Evolutionary conservation across 1,284 basidiomycete genomes (phyloP).

Genomic region (Austropuccinia psidii): DNA sequence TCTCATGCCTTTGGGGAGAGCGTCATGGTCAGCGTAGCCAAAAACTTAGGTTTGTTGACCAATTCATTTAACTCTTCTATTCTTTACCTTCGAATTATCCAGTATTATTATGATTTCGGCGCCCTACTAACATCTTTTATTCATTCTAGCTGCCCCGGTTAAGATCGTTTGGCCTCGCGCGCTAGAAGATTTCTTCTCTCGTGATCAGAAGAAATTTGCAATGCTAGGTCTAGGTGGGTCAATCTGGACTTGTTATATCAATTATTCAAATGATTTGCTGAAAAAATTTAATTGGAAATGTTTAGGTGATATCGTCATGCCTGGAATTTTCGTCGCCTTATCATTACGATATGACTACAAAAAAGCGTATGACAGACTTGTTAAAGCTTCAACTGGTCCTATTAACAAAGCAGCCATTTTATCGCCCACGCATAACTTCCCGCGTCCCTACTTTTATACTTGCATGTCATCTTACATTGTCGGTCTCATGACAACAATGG

Average conservation of each 20-base stretch:
- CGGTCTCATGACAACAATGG: slow-evolving; percentile 72
- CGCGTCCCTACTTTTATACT: slow-evolving; percentile 71
- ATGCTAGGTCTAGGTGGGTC: slow-evolving; percentile 68
- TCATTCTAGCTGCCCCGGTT: slow-evolving; percentile 50
- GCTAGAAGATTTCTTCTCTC: slow-evolving; percentile 36
- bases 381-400: slow-evolving; percentile 6
- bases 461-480: slow-evolving; percentile 66
- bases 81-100: neutral
- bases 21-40: slow-evolving; percentile 61
- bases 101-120: neutral
- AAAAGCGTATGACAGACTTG: slow-evolving; percentile 41
- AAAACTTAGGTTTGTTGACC: slow-evolving; percentile 63
- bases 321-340: slow-evolving; percentile 71
- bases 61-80: slow-evolving; percentile 29
- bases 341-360: slow-evolving; percentile 76
- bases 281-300: too few species aligned
- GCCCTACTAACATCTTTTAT: neutral
- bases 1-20: slow-evolving; percentile 45
- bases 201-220: slow-evolving; percentile 58
- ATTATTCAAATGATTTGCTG: neutral
- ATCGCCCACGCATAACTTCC: slow-evolving; percentile 49
- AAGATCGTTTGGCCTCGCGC: slow-evolving; percentile 53
- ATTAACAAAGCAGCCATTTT: slow-evolving; percentile 30
- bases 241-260: too few species aligned
- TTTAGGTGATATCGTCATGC: slow-evolving; percentile 73